Evolutionary conservation across 1,139 yeast genomes (phyloP), one percentile per base, ranked within the genome.

Genomic region (Suhomyces ambrosiae): DNA sequence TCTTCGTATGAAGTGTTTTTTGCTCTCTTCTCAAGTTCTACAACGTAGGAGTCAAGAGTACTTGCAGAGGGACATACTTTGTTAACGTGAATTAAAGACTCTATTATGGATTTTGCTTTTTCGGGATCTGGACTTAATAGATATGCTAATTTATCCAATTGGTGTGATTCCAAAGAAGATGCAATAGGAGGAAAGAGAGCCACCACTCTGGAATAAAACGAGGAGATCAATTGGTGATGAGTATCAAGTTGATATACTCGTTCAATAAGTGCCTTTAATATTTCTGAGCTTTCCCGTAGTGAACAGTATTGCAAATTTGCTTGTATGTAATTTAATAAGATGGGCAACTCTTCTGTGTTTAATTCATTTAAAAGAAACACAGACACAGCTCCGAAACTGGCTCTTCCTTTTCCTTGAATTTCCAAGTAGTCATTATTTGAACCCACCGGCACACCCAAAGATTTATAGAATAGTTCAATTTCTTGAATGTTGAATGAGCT

Each of bases 141-240:
- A 23, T 40, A 41, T 2, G 65, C 62, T 24, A 68, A 49, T 12
- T 51, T 48, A 38, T 70, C 68, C 28, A 66, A 47, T 14, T 49
- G 42, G 4, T 33, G 29, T 1, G 61, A 50, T 21, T 50, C 54
- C 23, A 68, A 46, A 4, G 33, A 33, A 6, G 28, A 12, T 9
- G 30, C 12, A 9, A 30, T 33, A 11, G 32, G 27, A 7, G 34
- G 33, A 11, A 30, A 32, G 7, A 35, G 11, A n/a, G 25, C 37
- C 8, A 30, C 15, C 10, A 30, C 27, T 2, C 24, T 25, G 9
- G 32, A 18, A 22, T 30, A 34, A 27, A 39, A 34, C 2, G 33
- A 25, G 48, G 50, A 12, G 23, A 28, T 30, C 7, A 27, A 18
- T 7, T 34, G 33, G 4, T 22, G 25, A 6, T 27, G 27, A 7